Evolutionary conservation across 257 asterid genomes (phyloP).

Genomic region (Salvia splendens): DNA sequence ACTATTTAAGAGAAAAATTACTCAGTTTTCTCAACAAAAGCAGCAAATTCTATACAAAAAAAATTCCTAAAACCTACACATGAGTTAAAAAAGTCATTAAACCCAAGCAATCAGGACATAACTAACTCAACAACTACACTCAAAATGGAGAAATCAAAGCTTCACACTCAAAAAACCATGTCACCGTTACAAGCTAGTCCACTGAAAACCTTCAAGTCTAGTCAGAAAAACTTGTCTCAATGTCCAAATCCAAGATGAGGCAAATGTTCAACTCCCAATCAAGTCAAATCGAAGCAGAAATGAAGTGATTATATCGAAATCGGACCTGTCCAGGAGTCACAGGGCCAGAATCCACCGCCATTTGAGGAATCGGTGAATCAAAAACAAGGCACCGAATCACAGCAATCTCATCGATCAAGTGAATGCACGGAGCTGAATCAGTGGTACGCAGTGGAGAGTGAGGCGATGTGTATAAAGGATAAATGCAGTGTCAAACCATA

Average conservation of each 20-base stretch:
- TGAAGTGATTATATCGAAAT: conserved; percentile 17
- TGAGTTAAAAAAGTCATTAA: conserved; percentile 12
- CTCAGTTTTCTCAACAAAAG: conserved; percentile 1
- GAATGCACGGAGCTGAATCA: conserved; percentile 12
- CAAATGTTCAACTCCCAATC: conserved; percentile 3
- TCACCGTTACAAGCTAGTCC: not conserved
- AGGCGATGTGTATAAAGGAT: conserved; percentile 19
- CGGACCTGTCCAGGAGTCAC: conserved; percentile 72
- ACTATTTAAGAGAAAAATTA: too few species aligned
- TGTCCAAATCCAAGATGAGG: not conserved
- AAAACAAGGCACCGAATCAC: conserved; percentile 30
- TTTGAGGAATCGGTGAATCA: conserved; percentile 33
- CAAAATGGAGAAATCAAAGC: not conserved
- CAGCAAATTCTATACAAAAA: not conserved
- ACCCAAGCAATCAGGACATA: not conserved
- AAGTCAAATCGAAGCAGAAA: not conserved
- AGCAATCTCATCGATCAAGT: conserved; percentile 35
- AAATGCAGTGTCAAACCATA: too few species aligned
- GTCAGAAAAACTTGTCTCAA: not conserved
- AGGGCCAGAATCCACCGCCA: conserved; percentile 65
- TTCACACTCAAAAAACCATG: not conserved
- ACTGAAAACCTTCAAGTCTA: conserved; percentile 1
- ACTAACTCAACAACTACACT: not conserved
- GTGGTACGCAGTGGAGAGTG: conserved; percentile 7
- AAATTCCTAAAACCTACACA: not conserved